Conservation (phyloP, 805 yeast genomes). For the Candida qinlingensis region DNA sequence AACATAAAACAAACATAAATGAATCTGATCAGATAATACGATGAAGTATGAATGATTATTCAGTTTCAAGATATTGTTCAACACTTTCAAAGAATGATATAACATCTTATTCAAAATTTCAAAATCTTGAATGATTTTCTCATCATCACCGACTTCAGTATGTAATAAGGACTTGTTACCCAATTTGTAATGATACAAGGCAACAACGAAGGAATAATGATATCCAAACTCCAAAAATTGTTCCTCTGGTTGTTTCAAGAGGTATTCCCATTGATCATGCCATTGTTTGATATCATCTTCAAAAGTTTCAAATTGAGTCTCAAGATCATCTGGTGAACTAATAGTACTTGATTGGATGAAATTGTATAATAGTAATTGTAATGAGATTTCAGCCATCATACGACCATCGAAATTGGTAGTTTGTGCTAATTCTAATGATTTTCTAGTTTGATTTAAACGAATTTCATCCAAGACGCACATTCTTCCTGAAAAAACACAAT, state of each 20-base stretch:
- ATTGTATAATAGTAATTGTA: constrained; percentile 53
- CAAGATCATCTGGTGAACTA: not conserved
- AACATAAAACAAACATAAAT: constrained; percentile 31
- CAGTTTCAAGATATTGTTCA: constrained; percentile 24
- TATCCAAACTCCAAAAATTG: constrained; percentile 73
- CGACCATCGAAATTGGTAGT: constrained; percentile 80
- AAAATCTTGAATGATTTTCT: constrained; percentile 17
- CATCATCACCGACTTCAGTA: constrained; percentile 4
- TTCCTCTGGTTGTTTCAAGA: constrained; percentile 63
- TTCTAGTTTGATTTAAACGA: constrained; percentile 52
- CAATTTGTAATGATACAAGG: constrained; percentile 37
- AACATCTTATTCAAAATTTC: constrained; percentile 21
- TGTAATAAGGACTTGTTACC: constrained; percentile 10
- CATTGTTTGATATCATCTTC: constrained; percentile 49
- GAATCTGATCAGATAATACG: constrained; percentile 66
- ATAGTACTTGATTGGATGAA: constrained; percentile 37
- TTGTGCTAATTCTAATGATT: constrained; percentile 48
- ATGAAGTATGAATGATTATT: constrained; percentile 51
- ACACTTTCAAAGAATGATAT: constrained; percentile 21
- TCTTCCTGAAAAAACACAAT: constrained; percentile 62
- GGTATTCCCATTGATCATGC: constrained; percentile 64
- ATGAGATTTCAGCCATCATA: constrained; percentile 69
- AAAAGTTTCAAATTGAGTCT: constrained; percentile 29
- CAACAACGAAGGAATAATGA: constrained; percentile 52
- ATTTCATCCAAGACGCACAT: constrained; percentile 56